A percentile compares a stretch with the other conserved stretches of the same genome.
Conservation (phyloP, 179 eudicot genomes). For the Nepenthes alata region DNA sequence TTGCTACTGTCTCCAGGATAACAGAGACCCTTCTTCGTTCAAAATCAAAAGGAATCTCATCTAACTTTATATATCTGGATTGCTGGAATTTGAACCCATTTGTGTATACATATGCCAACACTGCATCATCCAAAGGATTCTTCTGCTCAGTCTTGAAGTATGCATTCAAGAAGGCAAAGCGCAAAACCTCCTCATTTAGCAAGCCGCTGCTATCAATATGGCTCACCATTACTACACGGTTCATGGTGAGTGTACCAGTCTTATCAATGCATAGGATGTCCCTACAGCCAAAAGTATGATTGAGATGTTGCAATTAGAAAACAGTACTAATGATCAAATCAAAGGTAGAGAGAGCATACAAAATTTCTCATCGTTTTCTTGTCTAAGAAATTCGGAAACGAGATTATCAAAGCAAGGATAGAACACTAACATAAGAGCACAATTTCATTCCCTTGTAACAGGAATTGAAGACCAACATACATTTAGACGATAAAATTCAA, state of each 20-base stretch:
- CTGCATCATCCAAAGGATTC: constrained; percentile 41
- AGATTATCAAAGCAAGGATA: too few relatives aligned
- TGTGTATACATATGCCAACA: constrained; percentile 33
- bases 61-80: constrained; percentile 31
- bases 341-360: too few relatives aligned
- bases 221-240: constrained; percentile 29
- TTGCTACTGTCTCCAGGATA: constrained; percentile 23
- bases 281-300: constrained; percentile 13
- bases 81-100: constrained; percentile 32
- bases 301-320: too few relatives aligned
- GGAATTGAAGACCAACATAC: too few relatives aligned
- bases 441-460: too few relatives aligned
- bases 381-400: too few relatives aligned
- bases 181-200: constrained; percentile 25
- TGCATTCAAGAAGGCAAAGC: constrained; percentile 34
- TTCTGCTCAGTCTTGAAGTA: constrained; percentile 37
- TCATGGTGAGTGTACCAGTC: constrained; percentile 48
- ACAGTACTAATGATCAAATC: too few relatives aligned
- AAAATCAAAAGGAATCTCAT: constrained; percentile 39
- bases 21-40: constrained; percentile 36
- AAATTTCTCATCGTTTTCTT: too few relatives aligned
- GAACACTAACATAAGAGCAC: too few relatives aligned
- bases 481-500: too few relatives aligned
- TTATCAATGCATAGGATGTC: constrained; percentile 45
- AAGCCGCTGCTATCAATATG: constrained; percentile 28